Conservation (phyloP, 2,329 filamentous ascomycete species). For the Exophiala aquamarina region DNA sequence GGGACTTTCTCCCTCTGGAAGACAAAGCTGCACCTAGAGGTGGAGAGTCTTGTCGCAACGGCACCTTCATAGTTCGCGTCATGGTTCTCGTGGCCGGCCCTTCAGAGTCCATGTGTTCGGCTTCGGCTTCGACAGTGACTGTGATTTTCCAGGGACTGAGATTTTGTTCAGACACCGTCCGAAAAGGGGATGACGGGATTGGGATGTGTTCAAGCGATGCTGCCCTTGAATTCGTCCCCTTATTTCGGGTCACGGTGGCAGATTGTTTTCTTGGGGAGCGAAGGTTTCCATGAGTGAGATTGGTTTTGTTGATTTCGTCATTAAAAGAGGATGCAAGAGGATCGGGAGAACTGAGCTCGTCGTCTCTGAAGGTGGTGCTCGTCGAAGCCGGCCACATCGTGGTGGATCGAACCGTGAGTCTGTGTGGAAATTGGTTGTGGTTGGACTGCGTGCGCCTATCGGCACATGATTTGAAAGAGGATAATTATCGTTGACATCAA, state of each 20-base stretch:
- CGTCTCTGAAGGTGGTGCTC: too few species aligned
- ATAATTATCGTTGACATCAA: too few species aligned
- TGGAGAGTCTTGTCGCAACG: slow-evolving; percentile 35
- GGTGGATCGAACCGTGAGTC: too few species aligned
- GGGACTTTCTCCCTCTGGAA: slow-evolving; percentile 8
- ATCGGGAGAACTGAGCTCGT: slow-evolving; percentile 28
- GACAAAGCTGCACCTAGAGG: background rate
- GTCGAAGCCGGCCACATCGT: too few species aligned
- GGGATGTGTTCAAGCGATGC: slow-evolving; percentile 5
- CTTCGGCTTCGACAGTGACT: slow-evolving; percentile 49
- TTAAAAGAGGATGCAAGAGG: slow-evolving; percentile 24
- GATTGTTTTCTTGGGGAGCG: slow-evolving; percentile 4
- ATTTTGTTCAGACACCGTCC: slow-evolving; percentile 30
- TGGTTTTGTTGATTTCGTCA: slow-evolving; percentile 4
- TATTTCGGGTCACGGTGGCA: background rate
- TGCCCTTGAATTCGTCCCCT: slow-evolving; percentile 4
- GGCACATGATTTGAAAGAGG: too few species aligned
- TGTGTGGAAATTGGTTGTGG: too few species aligned
- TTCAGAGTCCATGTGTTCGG: slow-evolving; percentile 40
- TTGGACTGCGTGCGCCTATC: too few species aligned
- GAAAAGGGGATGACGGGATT: slow-evolving; percentile 14
- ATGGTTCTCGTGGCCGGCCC: slow-evolving; percentile 25
- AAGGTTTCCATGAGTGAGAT: slow-evolving; percentile 5
- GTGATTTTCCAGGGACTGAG: slow-evolving; percentile 49
- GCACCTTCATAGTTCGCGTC: slow-evolving; percentile 41